These are phyloP conservation scores for Mycena haematopus DNA, from an alignment of 768 basidiomycete species.

Conservation along the genomic window DNA sequence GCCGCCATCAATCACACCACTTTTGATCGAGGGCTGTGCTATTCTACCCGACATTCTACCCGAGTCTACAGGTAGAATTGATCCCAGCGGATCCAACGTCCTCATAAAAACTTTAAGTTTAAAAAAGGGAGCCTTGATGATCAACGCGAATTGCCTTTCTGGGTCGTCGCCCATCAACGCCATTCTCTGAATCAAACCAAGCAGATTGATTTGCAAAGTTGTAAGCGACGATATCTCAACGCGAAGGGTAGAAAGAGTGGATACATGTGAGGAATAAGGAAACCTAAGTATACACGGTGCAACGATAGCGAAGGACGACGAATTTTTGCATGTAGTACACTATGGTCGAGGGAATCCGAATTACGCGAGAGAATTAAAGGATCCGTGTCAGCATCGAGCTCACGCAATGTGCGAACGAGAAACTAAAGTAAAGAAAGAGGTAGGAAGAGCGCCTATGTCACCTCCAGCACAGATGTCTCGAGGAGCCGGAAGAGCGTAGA, in stretches of 20 bases:
- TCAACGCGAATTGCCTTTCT: too few relatives aligned
- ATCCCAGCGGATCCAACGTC: too few relatives aligned
- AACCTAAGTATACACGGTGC: slow-evolving; percentile 29
- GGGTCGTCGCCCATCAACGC: too few relatives aligned
- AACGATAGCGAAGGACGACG: slow-evolving; percentile 16
- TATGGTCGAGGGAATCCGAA: slow-evolving; percentile 17
- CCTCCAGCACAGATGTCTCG: slow-evolving; percentile 80
- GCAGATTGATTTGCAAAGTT: too few relatives aligned
- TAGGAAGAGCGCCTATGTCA: slow-evolving; percentile 19
- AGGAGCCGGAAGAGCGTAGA: slow-evolving; percentile 75
- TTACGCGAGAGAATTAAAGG: slow-evolving; percentile 14
- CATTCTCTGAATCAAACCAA: too few relatives aligned
- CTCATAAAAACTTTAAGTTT: too few relatives aligned
- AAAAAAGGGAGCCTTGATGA: too few relatives aligned
- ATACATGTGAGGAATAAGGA: slow-evolving; percentile 21
- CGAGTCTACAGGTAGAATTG: too few relatives aligned
- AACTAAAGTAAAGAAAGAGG: background rate
- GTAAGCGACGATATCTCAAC: slow-evolving; percentile 8
- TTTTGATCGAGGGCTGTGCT: too few relatives aligned
- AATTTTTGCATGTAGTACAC: slow-evolving; percentile 23
- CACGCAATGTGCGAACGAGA: background rate
- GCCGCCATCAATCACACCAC: too few relatives aligned
- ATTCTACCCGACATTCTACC: too few relatives aligned
- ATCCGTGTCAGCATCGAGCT: slow-evolving; percentile 9
- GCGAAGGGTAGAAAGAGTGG: background rate